Conservation (phyloP, 495 filamentous ascomycete species). For the Penicillium fimorum region DNA sequence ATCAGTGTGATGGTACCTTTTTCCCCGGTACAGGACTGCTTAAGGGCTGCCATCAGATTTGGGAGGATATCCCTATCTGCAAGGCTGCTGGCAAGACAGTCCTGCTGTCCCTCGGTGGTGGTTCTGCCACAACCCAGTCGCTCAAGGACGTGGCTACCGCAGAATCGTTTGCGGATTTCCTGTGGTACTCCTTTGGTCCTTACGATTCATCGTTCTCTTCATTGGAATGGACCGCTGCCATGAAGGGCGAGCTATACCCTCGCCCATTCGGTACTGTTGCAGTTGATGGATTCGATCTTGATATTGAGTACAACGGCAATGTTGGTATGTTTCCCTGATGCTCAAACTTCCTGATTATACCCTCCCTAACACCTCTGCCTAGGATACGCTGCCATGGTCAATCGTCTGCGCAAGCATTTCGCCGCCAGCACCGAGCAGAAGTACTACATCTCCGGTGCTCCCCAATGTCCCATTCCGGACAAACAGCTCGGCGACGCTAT, state of each 20-base stretch:
- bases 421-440: conserved; percentile 38
- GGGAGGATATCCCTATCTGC: conserved; percentile 61
- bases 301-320: conserved; percentile 54
- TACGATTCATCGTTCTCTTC: not conserved
- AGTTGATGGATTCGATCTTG: conserved; percentile 73
- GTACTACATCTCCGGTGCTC: conserved; percentile 64
- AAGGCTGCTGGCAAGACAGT: conserved; percentile 65
- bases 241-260: conserved; percentile 22
- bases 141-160: conserved; percentile 35
- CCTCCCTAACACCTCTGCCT: conserved; percentile 17
- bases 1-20: conserved; percentile 57
- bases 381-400: conserved; percentile 48
- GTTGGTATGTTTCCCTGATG: conserved; percentile 41
- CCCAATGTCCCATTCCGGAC: conserved; percentile 63
- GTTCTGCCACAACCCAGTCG: conserved; percentile 38
- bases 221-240: not conserved
- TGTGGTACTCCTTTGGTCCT: conserved; percentile 67
- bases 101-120: conserved; percentile 64
- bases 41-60: conserved; percentile 51
- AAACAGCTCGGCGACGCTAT: conserved; percentile 54
- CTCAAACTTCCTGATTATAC: conserved; percentile 1
- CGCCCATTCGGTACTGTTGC: conserved; percentile 61
- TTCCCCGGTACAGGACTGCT: conserved; percentile 42
- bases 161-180: conserved; percentile 54
- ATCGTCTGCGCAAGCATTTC: conserved; percentile 52